These are phyloP conservation scores for Thermomyces lanuginosus DNA, from an alignment of 2,329 filamentous ascomycete genomes.

Conservation along the genomic window DNA sequence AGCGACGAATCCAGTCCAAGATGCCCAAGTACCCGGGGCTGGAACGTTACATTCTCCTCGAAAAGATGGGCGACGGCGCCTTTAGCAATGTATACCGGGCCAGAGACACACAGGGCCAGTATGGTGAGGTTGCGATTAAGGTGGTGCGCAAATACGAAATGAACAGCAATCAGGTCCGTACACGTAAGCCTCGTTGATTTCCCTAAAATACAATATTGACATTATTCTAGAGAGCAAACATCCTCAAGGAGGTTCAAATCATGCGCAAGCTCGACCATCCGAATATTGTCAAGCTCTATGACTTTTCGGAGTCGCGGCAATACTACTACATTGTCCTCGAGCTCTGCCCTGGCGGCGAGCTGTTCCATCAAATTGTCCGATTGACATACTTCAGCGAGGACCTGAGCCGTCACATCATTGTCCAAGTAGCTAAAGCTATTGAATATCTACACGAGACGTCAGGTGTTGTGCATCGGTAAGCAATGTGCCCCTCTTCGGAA, in stretches of 20 bases:
- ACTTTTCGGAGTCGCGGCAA: constrained; percentile 83
- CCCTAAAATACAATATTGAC: too few relatives aligned
- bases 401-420: constrained; percentile 82
- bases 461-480: constrained; percentile 91
- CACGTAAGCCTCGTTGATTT: constrained; percentile 7
- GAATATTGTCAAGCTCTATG: constrained; percentile 84
- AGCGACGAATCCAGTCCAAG: constrained; percentile 70
- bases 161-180: constrained; percentile 93
- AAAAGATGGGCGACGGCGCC: constrained; percentile 98
- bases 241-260: constrained; percentile 95
- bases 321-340: constrained; percentile 98
- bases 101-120: constrained; percentile 53
- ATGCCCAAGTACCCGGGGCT: constrained; percentile 74
- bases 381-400: constrained; percentile 98
- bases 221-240: constrained; percentile 67
- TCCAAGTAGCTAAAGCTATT: constrained; percentile 84
- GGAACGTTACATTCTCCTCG: constrained; percentile 68
- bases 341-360: constrained; percentile 81
- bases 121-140: constrained; percentile 84
- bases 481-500: background rate
- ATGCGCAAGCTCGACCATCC: constrained; percentile 95
- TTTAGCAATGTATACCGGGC: constrained; percentile 98
- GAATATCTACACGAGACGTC: constrained; percentile 89
- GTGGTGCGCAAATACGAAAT: constrained; percentile 98
- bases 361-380: constrained; percentile 96